Base-by-base conservation (phyloP, 306 rosid genomes). In the Citrullus colocynthis region DNA sequence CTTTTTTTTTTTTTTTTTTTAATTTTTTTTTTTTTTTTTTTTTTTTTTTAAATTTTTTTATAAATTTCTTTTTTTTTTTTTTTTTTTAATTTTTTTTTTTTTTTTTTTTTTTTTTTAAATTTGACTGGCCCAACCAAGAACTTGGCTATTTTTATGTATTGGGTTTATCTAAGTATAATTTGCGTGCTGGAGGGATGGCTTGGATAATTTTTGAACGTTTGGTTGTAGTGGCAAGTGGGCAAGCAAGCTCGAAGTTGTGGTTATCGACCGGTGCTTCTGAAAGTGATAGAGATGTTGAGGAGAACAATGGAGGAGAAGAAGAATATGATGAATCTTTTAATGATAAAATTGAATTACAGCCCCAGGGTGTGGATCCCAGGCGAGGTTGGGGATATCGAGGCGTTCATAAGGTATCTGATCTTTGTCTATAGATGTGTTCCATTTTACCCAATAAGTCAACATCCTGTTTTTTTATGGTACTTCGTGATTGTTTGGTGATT, bases 351-450 rank as follows among this genome's bases (percentile, higher is more conserved):
- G 81, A 81, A 49, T 71, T 82, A 75, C 83, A 84, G 51, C 91
- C 91, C 52, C 99, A 92, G 57, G 85, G 96, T 75, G 99, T 95
- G 75, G 91, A 95, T 86, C 99, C 99, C 12, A 82, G 79, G 80
- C 89, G 80, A 79, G 97, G 99, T 69, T 92, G 99, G 99, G 90
- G 81, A 77, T 95, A 82, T 86, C 97, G 97, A 0, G 99, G 99
- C 64, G 99, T 95, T 72, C 99, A 95, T 83, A 95, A 89, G 99
- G 97, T 95, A 92, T 73, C 77, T 21, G 56, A 32, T 56, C 39
- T 41, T 4, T 21, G 65, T 58, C 60, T 78, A 59, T 34, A 69
- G 36, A 59, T n/a, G 32, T n/a, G 76, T 58, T 13, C 36, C 48
- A 41, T 56, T 57, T 74, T 14, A 7, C 64, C 64, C 32, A 52